Percentiles rank a stretch among this genome's conserved stretches.
Evolutionary conservation across 495 filamentous ascomycete genomes (phyloP).

Genomic region (Rhypophila decipiens): DNA sequence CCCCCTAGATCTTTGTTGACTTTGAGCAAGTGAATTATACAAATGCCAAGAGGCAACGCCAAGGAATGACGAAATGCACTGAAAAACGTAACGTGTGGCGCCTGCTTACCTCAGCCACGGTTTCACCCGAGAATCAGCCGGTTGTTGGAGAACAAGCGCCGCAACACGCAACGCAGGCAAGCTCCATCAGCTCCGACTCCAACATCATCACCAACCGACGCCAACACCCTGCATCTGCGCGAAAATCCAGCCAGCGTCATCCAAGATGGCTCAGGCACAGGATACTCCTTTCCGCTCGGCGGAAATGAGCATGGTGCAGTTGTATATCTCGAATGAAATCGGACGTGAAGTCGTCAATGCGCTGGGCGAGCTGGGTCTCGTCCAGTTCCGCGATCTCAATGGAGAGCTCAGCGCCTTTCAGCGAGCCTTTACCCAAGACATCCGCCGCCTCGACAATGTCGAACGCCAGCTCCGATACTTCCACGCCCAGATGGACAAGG

Average conservation of each 20-base stretch:
- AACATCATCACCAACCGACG: too few relatives aligned
- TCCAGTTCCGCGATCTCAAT: conserved; percentile 97
- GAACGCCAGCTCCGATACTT: conserved; percentile 96
- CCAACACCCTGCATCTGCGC: too few relatives aligned
- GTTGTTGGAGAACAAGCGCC: too few relatives aligned
- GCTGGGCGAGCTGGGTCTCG: conserved; percentile 87
- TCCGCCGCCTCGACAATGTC: conserved; percentile 93
- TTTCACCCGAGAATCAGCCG: too few relatives aligned
- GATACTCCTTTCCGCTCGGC: conserved; percentile 98
- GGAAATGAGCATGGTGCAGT: conserved; percentile 99
- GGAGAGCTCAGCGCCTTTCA: conserved; percentile 89
- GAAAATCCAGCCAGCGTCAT: conserved; percentile 13
- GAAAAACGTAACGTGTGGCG: too few relatives aligned
- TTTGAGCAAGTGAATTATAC: too few relatives aligned
- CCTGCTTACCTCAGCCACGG: too few relatives aligned
- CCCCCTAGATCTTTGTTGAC: too few relatives aligned
- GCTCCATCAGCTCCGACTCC: too few relatives aligned
- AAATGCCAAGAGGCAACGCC: too few relatives aligned
- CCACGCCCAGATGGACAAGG: conserved; percentile 89
- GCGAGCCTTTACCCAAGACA: conserved; percentile 94
- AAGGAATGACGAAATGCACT: too few relatives aligned
- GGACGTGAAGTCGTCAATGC: conserved; percentile 96
- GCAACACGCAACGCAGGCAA: too few relatives aligned
- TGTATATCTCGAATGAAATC: conserved; percentile 98
- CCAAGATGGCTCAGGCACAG: conserved; percentile 50